Evolutionary conservation across 2,329 filamentous ascomycete species (phyloP).

Genomic region (Cytospora mali): DNA sequence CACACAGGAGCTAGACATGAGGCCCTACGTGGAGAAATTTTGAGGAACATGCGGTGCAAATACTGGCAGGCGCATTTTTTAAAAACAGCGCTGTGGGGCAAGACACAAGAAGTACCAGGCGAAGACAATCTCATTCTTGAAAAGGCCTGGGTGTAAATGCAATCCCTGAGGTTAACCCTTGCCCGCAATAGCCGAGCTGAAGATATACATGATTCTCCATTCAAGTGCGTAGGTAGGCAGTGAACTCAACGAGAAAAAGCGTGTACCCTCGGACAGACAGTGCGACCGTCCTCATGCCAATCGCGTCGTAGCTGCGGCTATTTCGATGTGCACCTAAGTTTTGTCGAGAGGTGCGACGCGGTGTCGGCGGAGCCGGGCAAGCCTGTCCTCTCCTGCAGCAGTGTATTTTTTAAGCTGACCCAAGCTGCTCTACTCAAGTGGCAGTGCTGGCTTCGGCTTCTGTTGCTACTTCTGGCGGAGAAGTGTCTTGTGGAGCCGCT

Average conservation of each 20-base stretch:
- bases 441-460: slow-evolving; percentile 21
- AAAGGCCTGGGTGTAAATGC: slow-evolving; percentile 15
- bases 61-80: neutral
- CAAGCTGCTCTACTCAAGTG: slow-evolving; percentile 16
- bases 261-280: slow-evolving; percentile 14
- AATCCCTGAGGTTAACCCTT: slow-evolving; percentile 13
- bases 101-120: neutral
- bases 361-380: slow-evolving; percentile 17
- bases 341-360: slow-evolving; percentile 29
- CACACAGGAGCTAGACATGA: slow-evolving; percentile 78
- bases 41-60: slow-evolving; percentile 45
- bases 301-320: slow-evolving; percentile 7
- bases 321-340: slow-evolving; percentile 25
- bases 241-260: slow-evolving; percentile 7
- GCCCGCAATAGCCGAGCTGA: slow-evolving; percentile 18
- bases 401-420: slow-evolving; percentile 3
- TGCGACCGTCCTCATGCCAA: slow-evolving; percentile 22
- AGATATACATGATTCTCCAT: slow-evolving; percentile 18
- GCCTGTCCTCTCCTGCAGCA: slow-evolving; percentile 13
- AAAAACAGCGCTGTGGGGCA: neutral
- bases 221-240: slow-evolving; percentile 15
- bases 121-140: slow-evolving; percentile 13
- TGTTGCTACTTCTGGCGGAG: slow-evolving; percentile 19
- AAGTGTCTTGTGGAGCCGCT: slow-evolving; percentile 27
- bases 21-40: slow-evolving; percentile 84